Evolutionary conservation across 2,329 filamentous ascomycete genomes (phyloP), one percentile per base, ranked within the genome.

Genomic region (Fonsecaea multimorphosa): DNA sequence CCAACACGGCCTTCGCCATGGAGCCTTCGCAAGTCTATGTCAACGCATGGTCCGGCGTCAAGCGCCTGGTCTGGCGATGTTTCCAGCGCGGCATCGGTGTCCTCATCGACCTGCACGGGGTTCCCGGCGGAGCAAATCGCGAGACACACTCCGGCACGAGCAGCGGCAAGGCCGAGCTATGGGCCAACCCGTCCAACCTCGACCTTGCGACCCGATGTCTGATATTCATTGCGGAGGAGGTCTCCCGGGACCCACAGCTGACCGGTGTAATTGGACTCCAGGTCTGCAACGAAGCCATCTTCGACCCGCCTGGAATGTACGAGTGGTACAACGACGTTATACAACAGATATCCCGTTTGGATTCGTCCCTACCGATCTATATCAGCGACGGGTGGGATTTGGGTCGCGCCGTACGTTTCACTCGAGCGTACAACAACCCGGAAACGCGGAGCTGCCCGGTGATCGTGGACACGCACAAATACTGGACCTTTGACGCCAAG

Each of bases 311-410:
- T 16, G 78, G 79, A 3, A 83, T 88, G 81, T 86, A 85, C 70
- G 79, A 82, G 22, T 88, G 83, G 81, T 88, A 88, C 70, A 82
- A 84, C 40, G 75, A 79, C 22, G 81, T 83, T 22, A 78, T 87
- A 44, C 72, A 73, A 11, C 79, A 80, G 19, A 76, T 86, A 27
- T 78, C 77, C 2, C 72, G 73, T 6, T 79, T 87, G 53, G 83
- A 87, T 71, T 56, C 76, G 1, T 78, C 73, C 2, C 76, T 88
- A 54, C 85, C 85, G 0, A 74, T 88, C 19, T 84, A 87, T 69
- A 82, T 88, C 66, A 85, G 82, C 6, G 86, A 88, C 71, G 85
- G 78, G 1, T 87, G 85, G 84, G 79, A 87, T 71, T 73, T 87
- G 14, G 68, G 71, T 0, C 75, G 76, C 27, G 80, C 81, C 1